Conservation (phyloP, 805 yeast species). For the baker's yeast (Saccharomyces cerevisiae) region DNA sequence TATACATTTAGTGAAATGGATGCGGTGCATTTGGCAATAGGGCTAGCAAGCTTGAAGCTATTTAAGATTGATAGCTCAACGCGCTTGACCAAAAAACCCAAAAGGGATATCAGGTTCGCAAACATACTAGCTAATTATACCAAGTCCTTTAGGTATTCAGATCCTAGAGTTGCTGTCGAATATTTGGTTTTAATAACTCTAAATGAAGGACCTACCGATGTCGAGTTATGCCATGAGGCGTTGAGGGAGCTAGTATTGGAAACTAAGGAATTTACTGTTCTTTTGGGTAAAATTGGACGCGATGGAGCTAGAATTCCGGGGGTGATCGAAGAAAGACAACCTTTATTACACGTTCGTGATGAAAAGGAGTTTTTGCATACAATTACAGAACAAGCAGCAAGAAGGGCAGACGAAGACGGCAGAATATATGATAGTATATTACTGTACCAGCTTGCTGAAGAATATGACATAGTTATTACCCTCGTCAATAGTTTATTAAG, state of each 20-base stretch:
- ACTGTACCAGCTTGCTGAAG: constrained; percentile 81
- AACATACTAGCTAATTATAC: constrained; percentile 73
- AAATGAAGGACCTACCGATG: constrained; percentile 38
- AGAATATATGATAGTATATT: constrained; percentile 76
- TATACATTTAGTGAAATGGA: constrained; percentile 61
- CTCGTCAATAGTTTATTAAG: constrained; percentile 71
- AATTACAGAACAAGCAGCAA: constrained; percentile 80
- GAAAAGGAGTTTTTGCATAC: constrained; percentile 54
- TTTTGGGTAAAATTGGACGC: constrained; percentile 75
- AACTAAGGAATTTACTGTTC: constrained; percentile 71
- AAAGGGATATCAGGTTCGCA: constrained; percentile 40
- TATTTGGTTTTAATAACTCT: constrained; percentile 68
- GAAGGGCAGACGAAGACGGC: constrained; percentile 85
- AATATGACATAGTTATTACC: constrained; percentile 69
- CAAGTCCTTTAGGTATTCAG: constrained; percentile 71
- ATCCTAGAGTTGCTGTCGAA: constrained; percentile 88
- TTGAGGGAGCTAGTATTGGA: constrained; percentile 76
- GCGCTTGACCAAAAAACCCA: constrained; percentile 20
- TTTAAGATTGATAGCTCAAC: constrained; percentile 21
- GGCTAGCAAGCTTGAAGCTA: constrained; percentile 64
- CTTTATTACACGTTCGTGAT: constrained; percentile 49
- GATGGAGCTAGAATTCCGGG: constrained; percentile 79
- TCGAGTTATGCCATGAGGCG: constrained; percentile 62
- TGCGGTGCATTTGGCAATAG: constrained; percentile 83
- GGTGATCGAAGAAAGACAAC: constrained; percentile 67